Percentiles rank a stretch among this genome's conserved stretches.
Evolutionary conservation across 208 protist genomes (phyloP).

Genomic region (Leishmania amazonensis): DNA sequence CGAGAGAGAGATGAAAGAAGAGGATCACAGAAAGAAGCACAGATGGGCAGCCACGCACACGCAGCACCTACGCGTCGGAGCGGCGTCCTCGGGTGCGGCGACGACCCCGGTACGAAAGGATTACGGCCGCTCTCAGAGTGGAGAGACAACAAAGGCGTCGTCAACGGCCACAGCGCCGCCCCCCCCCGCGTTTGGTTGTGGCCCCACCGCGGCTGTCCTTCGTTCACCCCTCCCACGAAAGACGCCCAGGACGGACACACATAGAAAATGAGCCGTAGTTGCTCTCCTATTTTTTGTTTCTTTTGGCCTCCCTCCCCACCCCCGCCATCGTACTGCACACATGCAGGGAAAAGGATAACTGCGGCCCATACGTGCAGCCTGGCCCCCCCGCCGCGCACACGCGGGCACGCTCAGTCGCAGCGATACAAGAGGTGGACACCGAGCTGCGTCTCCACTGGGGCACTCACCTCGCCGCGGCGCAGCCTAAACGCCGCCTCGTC

Average conservation of each 20-base stretch:
- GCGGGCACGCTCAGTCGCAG: constrained; percentile 47
- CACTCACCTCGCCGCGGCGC: constrained; percentile 57
- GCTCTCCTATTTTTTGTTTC: neutral
- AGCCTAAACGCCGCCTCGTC: constrained; percentile 72
- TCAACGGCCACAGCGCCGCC: neutral
- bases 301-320: neutral
- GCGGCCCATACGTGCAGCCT: neutral
- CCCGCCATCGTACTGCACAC: neutral
- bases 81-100: neutral
- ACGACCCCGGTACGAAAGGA: neutral
- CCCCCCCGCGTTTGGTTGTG: neutral
- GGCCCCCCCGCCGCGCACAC: neutral
- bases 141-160: too few relatives aligned
- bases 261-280: neutral
- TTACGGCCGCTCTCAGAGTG: neutral
- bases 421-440: constrained; percentile 85
- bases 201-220: neutral
- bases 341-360: neutral
- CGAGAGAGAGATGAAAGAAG: constrained; percentile 2
- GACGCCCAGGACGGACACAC: neutral
- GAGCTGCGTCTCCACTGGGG: constrained; percentile 75
- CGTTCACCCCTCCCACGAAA: neutral
- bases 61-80: neutral
- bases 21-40: neutral
- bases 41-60: neutral